Base-by-base conservation (phyloP, 2,329 filamentous ascomycete species). In the Cordyceps tenuipes region DNA sequence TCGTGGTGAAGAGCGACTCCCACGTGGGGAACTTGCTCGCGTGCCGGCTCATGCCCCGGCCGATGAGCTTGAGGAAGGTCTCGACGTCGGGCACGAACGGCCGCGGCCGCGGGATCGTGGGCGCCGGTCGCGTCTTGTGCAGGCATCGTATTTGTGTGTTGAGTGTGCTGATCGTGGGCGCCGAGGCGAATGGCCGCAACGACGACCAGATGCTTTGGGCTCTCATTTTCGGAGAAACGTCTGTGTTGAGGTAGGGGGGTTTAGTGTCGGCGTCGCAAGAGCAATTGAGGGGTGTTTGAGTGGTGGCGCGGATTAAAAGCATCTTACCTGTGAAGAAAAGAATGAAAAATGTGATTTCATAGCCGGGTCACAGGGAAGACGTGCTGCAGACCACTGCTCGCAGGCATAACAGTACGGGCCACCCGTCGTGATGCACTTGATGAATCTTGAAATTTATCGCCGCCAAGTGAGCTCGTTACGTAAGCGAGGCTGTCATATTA, bases 51-150 rank as follows among this genome's bases (percentile, higher is more conserved):
- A 97, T 85, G 67, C 87, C 87, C 64, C 94, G 92, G 67, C 94
- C 94, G 74, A 97, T 97, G 62, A 97, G 80, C 41, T 83, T 90
- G 63, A 97, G 86, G 75, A 99, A 96, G 17, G 92, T 94, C 66
- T 81, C 72, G 46, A 91, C 85, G 71, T 97, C 87, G 36, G 92
- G 93, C 44, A 96, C 86, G 68, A 96, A 91, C 1, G 91, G 90
- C 43, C 88, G 96, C 0, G 91, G 88, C 26, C 79, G 70, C 3
- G 92, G 92, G 36, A 84, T 75, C 7, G 70, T 66, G 48, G 69
- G 76, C 15, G 69, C 63, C 41, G 73, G 67, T 61, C 72, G 66
- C 62, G 73, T 72, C 68, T 73, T 75, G 68, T 79, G 75, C 44
- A 77, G 71, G 68, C 73, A 76, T 73, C 78, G 69, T 62, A 71